Conservation (phyloP, 305 asterid genomes). For the Rubia peregrina region DNA sequence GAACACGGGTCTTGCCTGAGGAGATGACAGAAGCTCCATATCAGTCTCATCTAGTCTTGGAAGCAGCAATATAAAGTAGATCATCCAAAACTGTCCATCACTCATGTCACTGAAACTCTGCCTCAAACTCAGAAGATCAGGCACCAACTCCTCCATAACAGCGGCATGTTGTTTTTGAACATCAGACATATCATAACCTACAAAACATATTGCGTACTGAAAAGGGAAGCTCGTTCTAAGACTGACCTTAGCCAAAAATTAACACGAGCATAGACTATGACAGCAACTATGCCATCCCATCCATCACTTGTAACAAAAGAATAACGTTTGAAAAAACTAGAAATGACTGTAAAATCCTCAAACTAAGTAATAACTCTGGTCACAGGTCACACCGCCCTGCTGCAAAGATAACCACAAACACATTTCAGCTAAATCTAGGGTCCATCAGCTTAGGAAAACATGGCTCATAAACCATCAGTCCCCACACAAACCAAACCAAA, state of each 20-base stretch:
- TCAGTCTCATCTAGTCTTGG: constrained; percentile 57
- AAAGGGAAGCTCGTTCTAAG: background rate
- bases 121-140: constrained; percentile 49
- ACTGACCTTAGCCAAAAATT: constrained; percentile 9
- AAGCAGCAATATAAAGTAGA: constrained; percentile 54
- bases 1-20: constrained; percentile 42
- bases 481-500: background rate
- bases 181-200: constrained; percentile 53
- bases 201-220: constrained; percentile 20
- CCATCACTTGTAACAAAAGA: background rate
- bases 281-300: background rate
- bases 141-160: constrained; percentile 50
- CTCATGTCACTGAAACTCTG: constrained; percentile 45
- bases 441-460: background rate
- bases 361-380: background rate
- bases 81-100: constrained; percentile 59
- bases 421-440: constrained; percentile 2
- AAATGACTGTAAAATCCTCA: background rate
- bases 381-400: background rate
- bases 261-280: constrained; percentile 9
- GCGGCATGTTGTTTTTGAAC: constrained; percentile 62
- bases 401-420: background rate
- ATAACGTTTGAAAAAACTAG: background rate
- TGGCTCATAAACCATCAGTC: background rate
- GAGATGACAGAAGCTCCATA: constrained; percentile 43